phyloP scores from a whole-genome alignment of 805 yeast genomes.

The Kodamaea leandrae region DNA sequence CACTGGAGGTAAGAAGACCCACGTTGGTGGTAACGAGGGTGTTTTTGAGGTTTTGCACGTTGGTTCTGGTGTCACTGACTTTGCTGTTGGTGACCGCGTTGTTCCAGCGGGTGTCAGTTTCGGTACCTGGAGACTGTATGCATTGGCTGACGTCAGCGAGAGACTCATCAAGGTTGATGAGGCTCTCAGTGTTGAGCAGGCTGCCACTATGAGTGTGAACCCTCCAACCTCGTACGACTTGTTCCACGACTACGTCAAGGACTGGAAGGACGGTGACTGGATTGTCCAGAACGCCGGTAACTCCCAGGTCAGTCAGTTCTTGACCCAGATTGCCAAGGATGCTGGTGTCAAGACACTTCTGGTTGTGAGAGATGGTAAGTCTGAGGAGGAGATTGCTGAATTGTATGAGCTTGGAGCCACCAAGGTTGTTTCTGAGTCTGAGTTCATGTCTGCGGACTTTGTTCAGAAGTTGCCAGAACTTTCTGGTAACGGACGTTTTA shows the following conservation, averaged over 20 bases:
- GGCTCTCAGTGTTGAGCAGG: slow-evolving; percentile 15
- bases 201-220: slow-evolving; percentile 21
- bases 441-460: slow-evolving; percentile 20
- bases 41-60: slow-evolving; percentile 17
- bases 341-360: slow-evolving; percentile 27
- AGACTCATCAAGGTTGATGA: slow-evolving; percentile 4
- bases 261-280: slow-evolving; percentile 30
- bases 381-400: slow-evolving; percentile 21
- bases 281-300: slow-evolving; percentile 34
- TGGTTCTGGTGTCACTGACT: slow-evolving; percentile 15
- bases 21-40: slow-evolving; percentile 22
- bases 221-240: slow-evolving; percentile 23
- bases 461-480: slow-evolving; percentile 15
- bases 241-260: slow-evolving; percentile 18
- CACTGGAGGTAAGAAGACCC: not conserved
- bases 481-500: slow-evolving; percentile 20
- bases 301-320: slow-evolving; percentile 31
- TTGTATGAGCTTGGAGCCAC: slow-evolving; percentile 32
- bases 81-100: slow-evolving; percentile 20
- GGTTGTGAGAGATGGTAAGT: slow-evolving; percentile 28
- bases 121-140: slow-evolving; percentile 26
- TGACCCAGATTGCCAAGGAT: slow-evolving; percentile 27
- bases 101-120: slow-evolving; percentile 18
- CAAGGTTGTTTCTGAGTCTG: slow-evolving; percentile 28
- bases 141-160: slow-evolving; percentile 11